phyloP scores from a whole-genome alignment of 140 eudicot genomes.

The Anethum foeniculum region DNA sequence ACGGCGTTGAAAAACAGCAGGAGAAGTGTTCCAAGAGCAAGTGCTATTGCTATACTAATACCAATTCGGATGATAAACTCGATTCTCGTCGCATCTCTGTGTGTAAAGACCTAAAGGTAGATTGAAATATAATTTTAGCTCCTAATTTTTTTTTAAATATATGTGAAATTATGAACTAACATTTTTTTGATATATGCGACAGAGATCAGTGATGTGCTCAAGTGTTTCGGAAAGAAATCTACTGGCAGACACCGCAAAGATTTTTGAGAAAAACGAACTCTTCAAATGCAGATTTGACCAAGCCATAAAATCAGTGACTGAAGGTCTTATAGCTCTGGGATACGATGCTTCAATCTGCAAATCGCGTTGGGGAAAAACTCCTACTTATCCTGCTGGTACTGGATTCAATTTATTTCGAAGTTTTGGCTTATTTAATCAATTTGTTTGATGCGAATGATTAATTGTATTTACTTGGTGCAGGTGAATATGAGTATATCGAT shows the following conservation, averaged over 20 bases:
- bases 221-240: constrained; percentile 1
- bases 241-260: constrained; percentile 51
- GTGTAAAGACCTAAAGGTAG: not conserved
- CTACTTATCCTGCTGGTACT: constrained; percentile 65
- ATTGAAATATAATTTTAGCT: too few species aligned
- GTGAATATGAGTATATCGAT: not conserved
- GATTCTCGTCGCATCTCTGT: not conserved
- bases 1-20: constrained; percentile 33
- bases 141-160: too few species aligned
- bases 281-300: constrained; percentile 40
- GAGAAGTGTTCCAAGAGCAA: constrained; percentile 30
- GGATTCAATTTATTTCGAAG: not conserved
- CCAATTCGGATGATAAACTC: constrained; percentile 52
- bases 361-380: constrained; percentile 72
- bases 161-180: not conserved
- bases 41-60: constrained; percentile 39
- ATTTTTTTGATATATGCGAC: not conserved
- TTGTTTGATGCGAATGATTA: not conserved
- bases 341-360: constrained; percentile 64
- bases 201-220: not conserved
- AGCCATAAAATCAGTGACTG: constrained; percentile 34
- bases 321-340: constrained; percentile 47
- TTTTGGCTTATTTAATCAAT: not conserved
- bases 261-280: constrained; percentile 48
- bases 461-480: not conserved